Evolutionary conservation across 1,284 basidiomycete species (phyloP), one percentile per base, ranked within the genome.

Genomic region (Lentinus polychrous): DNA sequence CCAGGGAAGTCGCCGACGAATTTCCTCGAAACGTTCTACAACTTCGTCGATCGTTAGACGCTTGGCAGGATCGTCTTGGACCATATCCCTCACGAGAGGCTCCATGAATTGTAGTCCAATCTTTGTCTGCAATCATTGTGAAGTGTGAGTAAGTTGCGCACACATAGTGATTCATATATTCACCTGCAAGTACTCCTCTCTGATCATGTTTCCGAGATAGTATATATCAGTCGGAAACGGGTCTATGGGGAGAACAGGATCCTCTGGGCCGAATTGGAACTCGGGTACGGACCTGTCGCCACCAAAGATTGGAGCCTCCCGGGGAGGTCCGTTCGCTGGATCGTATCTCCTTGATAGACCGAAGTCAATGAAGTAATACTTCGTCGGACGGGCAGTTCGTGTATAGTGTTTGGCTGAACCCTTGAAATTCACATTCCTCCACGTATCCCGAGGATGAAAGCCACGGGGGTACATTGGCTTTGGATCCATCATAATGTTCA

Each of bases 401-500:
- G 60, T 60, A 50, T 54, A 51, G 45, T 60, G 53, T 48, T 58
- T 60, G 12, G 59, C 63, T 15, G 40, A 45, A 18, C 53, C 50
- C 17, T 44, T 54, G 12, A 50, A 52, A 41, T 63, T 56, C 2
- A 49, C 56, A 8, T 42, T 57, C 45, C 34, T 46, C 3, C 41
- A 2, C 0, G 38, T 27, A 2, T 34, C 33, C 3, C 47, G 35
- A 8, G 66, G 66, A 49, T 69, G 65, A 42, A 54, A 65, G 6
- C 53, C 51, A 14, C 63, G 24, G 1, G 60, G 56, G 49, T 60
- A 65, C 39, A 69, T 49, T 14, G 52, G 46, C 6, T 32, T 45
- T 0, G 67, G 60, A 44, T 71, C 68, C 52, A 72, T 60, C 68
- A 73, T 68, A 34, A 73, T 60, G 45, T 74, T 74, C n/a, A 55